Evolutionary conservation across 73 alveolate species (phyloP).

Genomic region (Stentor coeruleus): DNA sequence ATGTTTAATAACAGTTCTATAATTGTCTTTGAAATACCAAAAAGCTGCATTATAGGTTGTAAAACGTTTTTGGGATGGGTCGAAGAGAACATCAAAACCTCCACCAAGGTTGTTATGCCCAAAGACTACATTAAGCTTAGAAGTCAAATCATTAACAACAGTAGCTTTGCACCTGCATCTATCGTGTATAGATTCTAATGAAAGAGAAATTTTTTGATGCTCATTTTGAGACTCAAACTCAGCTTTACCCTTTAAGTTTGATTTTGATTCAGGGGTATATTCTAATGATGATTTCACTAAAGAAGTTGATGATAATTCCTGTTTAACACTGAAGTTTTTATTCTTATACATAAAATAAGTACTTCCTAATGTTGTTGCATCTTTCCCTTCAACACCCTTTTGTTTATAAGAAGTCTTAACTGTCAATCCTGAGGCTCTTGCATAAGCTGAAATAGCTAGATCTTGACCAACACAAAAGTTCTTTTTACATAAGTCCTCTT

Average conservation of each 20-base stretch:
- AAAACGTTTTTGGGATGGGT: background rate
- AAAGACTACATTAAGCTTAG: background rate
- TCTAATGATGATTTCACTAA: background rate
- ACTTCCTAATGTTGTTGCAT: background rate
- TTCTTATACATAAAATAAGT: background rate
- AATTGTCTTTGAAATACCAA: background rate
- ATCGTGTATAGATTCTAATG: background rate
- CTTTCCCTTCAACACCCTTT: too few species aligned
- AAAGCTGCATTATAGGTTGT: slow-evolving; percentile 13
- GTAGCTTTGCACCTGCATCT: background rate
- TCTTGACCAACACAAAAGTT: background rate
- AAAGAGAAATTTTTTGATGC: background rate
- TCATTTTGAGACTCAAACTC: background rate
- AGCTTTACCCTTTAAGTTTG: background rate
- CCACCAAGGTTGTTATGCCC: background rate
- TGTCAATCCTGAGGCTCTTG: background rate
- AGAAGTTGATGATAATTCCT: background rate
- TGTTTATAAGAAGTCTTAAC: background rate
- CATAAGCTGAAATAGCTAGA: background rate
- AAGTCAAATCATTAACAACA: background rate
- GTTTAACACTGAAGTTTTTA: background rate
- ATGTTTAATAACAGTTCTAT: slow-evolving; percentile 7
- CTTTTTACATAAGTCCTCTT: background rate
- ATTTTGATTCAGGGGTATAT: background rate
- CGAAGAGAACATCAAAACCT: background rate